Evolutionary conservation across 192 early-diverging fungal genomes (phyloP).

Genomic region (Mortierella antarctica): DNA sequence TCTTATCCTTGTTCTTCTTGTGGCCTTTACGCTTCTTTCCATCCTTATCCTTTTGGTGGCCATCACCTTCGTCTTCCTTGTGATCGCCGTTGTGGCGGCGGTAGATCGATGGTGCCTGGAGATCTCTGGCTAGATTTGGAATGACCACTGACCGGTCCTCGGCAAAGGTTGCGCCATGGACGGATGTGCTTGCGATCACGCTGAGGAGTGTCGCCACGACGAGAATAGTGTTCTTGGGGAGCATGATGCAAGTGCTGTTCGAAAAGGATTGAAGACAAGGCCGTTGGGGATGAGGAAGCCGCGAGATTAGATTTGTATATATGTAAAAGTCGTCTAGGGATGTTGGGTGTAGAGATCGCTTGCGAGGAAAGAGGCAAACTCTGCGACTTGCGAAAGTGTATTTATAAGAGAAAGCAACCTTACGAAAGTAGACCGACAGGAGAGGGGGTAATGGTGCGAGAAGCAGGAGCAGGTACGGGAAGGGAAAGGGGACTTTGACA

Average conservation of each 20-base stretch:
- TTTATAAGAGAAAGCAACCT: no score
- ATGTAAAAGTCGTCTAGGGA: background rate
- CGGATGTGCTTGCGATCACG: constrained; percentile 17
- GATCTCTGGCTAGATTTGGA: background rate
- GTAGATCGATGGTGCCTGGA: background rate
- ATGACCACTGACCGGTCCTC: background rate
- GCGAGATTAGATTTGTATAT: background rate
- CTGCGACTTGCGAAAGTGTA: no score
- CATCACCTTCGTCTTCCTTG: background rate
- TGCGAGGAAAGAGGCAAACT: no score
- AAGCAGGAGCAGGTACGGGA: background rate
- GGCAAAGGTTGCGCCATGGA: constrained; percentile 4
- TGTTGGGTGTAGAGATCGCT: no score
- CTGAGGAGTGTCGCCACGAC: constrained; percentile 19
- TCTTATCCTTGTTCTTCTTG: background rate
- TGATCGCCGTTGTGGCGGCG: constrained; percentile 11
- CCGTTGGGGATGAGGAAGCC: background rate
- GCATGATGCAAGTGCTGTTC: constrained; percentile 13
- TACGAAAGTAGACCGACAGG: background rate
- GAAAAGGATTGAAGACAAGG: background rate
- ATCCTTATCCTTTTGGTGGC: background rate
- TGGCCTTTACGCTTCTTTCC: background rate
- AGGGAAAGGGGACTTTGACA: background rate
- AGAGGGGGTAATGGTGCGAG: background rate
- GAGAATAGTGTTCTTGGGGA: constrained; percentile 10